phyloP scores from a whole-genome alignment of 2,329 filamentous ascomycete genomes.

The Beauveria varroae region DNA sequence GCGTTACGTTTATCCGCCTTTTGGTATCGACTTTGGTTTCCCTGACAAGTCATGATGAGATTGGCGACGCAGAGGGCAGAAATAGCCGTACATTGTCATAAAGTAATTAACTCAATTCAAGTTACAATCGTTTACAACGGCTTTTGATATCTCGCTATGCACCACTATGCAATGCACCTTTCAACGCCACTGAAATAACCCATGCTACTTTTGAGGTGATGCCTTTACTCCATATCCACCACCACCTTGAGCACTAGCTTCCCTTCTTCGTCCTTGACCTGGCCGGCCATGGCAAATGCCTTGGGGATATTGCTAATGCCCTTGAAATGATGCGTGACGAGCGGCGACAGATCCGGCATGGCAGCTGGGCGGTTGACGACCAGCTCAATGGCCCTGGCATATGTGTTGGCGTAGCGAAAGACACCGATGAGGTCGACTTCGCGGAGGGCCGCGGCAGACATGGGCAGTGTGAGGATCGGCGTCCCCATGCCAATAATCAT shows the following conservation, averaged over 20 bases:
- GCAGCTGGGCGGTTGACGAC: slow-evolving; percentile 39
- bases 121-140: neutral
- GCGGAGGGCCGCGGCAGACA: slow-evolving; percentile 59
- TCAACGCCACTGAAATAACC: neutral
- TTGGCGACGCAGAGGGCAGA: neutral
- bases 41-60: slow-evolving; percentile 49
- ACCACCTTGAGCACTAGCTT: slow-evolving; percentile 71
- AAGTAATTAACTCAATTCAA: neutral
- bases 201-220: neutral
- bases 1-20: slow-evolving; percentile 62
- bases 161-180: neutral
- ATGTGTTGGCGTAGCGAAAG: slow-evolving; percentile 70
- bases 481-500: slow-evolving; percentile 68
- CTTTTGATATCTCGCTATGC: slow-evolving; percentile 5
- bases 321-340: slow-evolving; percentile 63
- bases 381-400: slow-evolving; percentile 47
- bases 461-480: slow-evolving; percentile 60
- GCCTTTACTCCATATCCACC: slow-evolving; percentile 34
- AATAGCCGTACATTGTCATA: neutral
- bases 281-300: slow-evolving; percentile 66
- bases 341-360: slow-evolving; percentile 57
- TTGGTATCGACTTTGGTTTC: slow-evolving; percentile 63
- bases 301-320: slow-evolving; percentile 56
- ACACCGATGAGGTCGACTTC: slow-evolving; percentile 67
- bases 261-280: slow-evolving; percentile 60